Conservation (phyloP, 192 early-diverging fungal genomes). For the Allomyces arbusculus region DNA sequence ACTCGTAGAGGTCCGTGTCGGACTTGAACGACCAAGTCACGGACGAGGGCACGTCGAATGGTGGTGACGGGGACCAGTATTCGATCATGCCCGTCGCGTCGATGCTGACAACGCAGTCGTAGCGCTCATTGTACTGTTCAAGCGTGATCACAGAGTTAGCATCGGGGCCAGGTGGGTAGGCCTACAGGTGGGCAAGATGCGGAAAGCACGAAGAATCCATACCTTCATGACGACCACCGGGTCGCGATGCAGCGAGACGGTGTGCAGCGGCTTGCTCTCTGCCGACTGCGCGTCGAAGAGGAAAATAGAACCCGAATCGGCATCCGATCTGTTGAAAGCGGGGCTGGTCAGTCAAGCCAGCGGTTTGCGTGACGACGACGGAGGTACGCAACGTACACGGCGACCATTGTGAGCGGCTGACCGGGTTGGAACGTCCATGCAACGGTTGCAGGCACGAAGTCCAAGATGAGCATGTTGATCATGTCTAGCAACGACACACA, state of each 20-base stretch:
- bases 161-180: neutral
- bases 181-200: neutral
- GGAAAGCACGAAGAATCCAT: neutral
- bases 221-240: slow-evolving; percentile 61
- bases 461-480: slow-evolving; percentile 79
- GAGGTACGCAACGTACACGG: slow-evolving; percentile 28
- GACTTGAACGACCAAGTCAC: slow-evolving; percentile 67
- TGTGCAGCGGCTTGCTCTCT: slow-evolving; percentile 35
- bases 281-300: slow-evolving; percentile 61
- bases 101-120: slow-evolving; percentile 58
- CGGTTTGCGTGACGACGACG: neutral
- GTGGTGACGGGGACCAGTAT: slow-evolving; percentile 58
- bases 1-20: slow-evolving; percentile 91
- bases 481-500: slow-evolving; percentile 41
- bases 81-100: slow-evolving; percentile 81
- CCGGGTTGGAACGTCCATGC: slow-evolving; percentile 73
- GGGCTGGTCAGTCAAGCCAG: neutral
- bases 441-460: slow-evolving; percentile 48
- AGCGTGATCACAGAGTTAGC: neutral
- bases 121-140: slow-evolving; percentile 41
- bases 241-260: slow-evolving; percentile 41
- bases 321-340: slow-evolving; percentile 42
- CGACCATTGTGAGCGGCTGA: slow-evolving; percentile 65
- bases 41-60: slow-evolving; percentile 32
- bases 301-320: slow-evolving; percentile 42